phyloP scores from a whole-genome alignment of 441 rosid species.

The Lepidium campestre region DNA sequence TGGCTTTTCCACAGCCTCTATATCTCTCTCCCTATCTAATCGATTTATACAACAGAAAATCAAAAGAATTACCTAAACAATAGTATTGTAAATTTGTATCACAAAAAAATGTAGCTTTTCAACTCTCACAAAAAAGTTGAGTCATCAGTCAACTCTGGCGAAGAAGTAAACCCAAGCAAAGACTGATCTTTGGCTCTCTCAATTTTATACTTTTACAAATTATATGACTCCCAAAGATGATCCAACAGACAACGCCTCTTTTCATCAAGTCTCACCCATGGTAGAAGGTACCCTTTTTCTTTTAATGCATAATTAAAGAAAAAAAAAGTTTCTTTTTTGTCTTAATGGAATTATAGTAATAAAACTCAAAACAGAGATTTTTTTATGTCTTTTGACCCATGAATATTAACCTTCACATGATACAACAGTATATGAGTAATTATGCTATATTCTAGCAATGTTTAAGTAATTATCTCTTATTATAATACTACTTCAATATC shows the following conservation, averaged over 20 bases:
- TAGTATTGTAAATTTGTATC: conserved; percentile 4
- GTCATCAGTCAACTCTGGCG: conserved; percentile 34
- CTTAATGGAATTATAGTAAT: too few relatives aligned
- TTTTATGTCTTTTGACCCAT: too few relatives aligned
- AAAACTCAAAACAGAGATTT: too few relatives aligned
- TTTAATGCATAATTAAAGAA: too few relatives aligned
- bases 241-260: conserved; percentile 71
- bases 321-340: too few relatives aligned
- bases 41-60: conserved; percentile 45
- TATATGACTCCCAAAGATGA: conserved; percentile 78
- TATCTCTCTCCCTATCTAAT: conserved; percentile 13
- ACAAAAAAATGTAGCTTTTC: conserved; percentile 19
- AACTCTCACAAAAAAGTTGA: conserved; percentile 39
- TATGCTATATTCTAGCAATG: too few relatives aligned
- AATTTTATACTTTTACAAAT: conserved; percentile 39
- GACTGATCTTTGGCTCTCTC: conserved; percentile 22
- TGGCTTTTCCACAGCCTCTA: conserved; percentile 15
- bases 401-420: too few relatives aligned
- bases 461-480: too few relatives aligned
- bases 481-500: too few relatives aligned
- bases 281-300: too few relatives aligned
- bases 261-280: conserved; percentile 79
- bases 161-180: conserved; percentile 24
- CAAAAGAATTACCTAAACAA: conserved; percentile 47
- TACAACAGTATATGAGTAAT: too few relatives aligned